Percentiles rank a stretch among this genome's conserved stretches.
These are phyloP conservation scores for Melocanna baccifera DNA, from an alignment of 176 grass and related monocot genomes.

Conservation along the genomic window DNA sequence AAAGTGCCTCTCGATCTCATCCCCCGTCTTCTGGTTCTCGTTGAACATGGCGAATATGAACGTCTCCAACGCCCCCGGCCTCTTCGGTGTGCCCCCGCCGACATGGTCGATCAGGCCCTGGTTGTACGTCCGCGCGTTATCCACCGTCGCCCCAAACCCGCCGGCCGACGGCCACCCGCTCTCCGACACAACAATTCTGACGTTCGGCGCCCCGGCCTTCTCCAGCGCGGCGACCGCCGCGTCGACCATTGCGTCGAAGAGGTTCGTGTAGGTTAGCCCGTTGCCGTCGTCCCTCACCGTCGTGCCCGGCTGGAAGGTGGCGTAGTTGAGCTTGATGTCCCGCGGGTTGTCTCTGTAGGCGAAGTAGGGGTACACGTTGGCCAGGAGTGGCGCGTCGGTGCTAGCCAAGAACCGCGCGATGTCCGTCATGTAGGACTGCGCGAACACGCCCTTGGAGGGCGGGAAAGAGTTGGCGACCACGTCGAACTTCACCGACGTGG, in stretches of 20 bases:
- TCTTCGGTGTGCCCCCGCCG: conserved; percentile 36
- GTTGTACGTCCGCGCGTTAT: conserved; percentile 57
- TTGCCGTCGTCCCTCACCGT: conserved; percentile 34
- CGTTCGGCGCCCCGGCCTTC: conserved; percentile 35
- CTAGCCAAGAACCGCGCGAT: conserved; percentile 33
- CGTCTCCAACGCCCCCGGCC: conserved; percentile 23
- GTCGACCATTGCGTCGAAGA: conserved; percentile 69
- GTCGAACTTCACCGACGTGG: conserved; percentile 42
- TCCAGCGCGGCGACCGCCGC: conserved; percentile 49
- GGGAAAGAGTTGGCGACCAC: conserved; percentile 46
- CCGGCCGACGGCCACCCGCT: conserved; percentile 71
- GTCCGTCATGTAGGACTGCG: conserved; percentile 18
- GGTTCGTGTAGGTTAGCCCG: conserved; percentile 37
- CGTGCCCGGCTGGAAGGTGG: conserved; percentile 47
- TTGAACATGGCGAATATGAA: conserved; percentile 66
- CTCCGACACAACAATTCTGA: conserved; percentile 47
- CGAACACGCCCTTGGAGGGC: conserved; percentile 50
- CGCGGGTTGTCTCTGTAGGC: conserved; percentile 27
- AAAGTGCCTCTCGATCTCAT: conserved; percentile 33
- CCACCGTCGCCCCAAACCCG: conserved; percentile 30
- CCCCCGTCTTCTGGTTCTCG: conserved; percentile 22
- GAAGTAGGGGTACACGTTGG: conserved; percentile 75
- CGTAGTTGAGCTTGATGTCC: conserved; percentile 33
- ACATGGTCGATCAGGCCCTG: conserved; percentile 52
- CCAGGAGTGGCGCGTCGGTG: conserved; percentile 50